Evolutionary conservation across 495 filamentous ascomycete species (phyloP).

Genomic region (Neurospora sp.): DNA sequence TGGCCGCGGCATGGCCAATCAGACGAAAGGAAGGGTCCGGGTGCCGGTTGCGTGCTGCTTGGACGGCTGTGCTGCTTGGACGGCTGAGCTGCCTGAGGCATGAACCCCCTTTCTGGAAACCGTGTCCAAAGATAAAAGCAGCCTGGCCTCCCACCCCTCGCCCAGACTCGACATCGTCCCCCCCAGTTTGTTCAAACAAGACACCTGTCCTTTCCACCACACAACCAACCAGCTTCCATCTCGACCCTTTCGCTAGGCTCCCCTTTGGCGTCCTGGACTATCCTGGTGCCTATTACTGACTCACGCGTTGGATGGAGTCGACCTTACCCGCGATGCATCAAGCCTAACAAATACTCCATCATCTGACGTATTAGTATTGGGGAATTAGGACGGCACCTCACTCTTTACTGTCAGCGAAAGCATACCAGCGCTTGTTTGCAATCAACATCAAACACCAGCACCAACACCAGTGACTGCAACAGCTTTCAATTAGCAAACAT

Average conservation of each 20-base stretch:
- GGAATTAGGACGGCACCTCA: slow-evolving; percentile 32
- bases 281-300: slow-evolving; percentile 9
- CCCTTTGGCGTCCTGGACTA: not conserved
- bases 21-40: not conserved
- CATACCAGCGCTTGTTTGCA: slow-evolving; percentile 4
- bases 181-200: slow-evolving; percentile 9
- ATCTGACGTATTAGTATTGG: slow-evolving; percentile 30
- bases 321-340: slow-evolving; percentile 17
- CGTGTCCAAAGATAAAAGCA: slow-evolving; percentile 29
- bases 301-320: slow-evolving; percentile 10
- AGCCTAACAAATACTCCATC: slow-evolving; percentile 8
- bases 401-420: slow-evolving; percentile 19
- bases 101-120: slow-evolving; percentile 11
- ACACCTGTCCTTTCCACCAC: slow-evolving; percentile 23
- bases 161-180: slow-evolving; percentile 5
- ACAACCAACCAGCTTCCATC: slow-evolving; percentile 13
- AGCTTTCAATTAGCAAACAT: slow-evolving; percentile 3
- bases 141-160: slow-evolving; percentile 13
- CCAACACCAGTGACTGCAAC: not conserved
- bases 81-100: slow-evolving; percentile 19
- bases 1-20: slow-evolving; percentile 16
- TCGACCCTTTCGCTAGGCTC: not conserved
- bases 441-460: slow-evolving; percentile 6
- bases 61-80: slow-evolving; percentile 6
- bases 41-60: not conserved